Conservation (phyloP, 139 green algal species). For the Chlorella sp. region DNA sequence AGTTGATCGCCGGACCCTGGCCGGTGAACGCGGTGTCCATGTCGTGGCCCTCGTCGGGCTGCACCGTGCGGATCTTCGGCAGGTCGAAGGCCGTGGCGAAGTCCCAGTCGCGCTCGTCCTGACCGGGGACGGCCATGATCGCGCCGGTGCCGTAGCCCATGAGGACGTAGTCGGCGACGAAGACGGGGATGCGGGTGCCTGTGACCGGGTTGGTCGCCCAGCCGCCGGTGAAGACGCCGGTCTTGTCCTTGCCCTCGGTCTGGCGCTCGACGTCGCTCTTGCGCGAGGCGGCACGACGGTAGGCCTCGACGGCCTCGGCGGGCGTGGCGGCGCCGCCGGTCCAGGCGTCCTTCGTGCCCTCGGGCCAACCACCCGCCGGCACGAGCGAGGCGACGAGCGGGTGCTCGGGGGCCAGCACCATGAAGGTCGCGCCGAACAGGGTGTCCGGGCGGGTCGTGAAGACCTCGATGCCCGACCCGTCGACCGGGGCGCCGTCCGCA, state of each 20-base stretch:
- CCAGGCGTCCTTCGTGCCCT: too few relatives aligned
- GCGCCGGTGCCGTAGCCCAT: constrained; percentile 89
- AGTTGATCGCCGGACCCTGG: constrained; percentile 56
- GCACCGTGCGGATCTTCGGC: constrained; percentile 40
- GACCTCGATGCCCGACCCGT: constrained; percentile 40
- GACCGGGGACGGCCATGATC: constrained; percentile 96
- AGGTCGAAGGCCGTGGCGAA: constrained; percentile 86
- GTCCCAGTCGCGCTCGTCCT: constrained; percentile 89
- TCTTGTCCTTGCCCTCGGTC: constrained; percentile 88
- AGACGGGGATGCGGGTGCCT: constrained; percentile 23
- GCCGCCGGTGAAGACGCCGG: constrained; percentile 76
- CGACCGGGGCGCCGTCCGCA: constrained; percentile 13
- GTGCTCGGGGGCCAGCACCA: constrained; percentile 96
- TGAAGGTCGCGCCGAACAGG: constrained; percentile 93
- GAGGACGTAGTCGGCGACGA: constrained; percentile 96
- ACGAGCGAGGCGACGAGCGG: constrained; percentile 64
- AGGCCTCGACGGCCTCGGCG: constrained; percentile 56
- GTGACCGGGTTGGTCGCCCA: constrained; percentile 80
- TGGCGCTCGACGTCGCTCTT: constrained; percentile 95
- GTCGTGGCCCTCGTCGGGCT: neutral
- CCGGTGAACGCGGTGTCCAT: constrained; percentile 58
- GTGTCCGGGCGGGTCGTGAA: constrained; percentile 96
- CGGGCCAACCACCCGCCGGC: too few relatives aligned
- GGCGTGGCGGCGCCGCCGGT: constrained; percentile 6
- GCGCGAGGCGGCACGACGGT: constrained; percentile 61